phyloP scores from a whole-genome alignment of 805 yeast species.

The Saccharomycopsis lassenensis region DNA sequence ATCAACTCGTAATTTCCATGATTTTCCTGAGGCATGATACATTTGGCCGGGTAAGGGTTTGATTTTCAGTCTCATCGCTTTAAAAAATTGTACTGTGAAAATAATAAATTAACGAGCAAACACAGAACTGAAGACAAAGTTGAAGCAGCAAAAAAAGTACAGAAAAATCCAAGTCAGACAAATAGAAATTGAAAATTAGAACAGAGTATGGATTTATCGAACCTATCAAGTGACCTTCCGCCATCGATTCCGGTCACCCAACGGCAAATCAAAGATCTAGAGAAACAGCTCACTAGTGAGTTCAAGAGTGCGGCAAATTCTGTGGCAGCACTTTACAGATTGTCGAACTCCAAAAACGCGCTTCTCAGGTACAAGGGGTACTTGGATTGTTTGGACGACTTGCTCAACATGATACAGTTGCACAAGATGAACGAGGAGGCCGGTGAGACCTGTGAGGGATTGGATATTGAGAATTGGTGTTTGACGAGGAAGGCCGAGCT shows the following conservation, averaged over 20 bases:
- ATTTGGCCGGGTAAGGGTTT: background rate
- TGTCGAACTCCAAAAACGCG: conserved; percentile 42
- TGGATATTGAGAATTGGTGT: conserved; percentile 44
- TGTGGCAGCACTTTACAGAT: conserved; percentile 54
- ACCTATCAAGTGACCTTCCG: conserved; percentile 45
- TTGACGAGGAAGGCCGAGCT: conserved; percentile 37
- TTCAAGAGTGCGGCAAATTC: conserved; percentile 64
- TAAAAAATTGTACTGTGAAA: background rate
- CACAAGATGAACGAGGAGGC: conserved; percentile 6
- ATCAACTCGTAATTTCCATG: background rate
- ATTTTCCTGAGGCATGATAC: background rate
- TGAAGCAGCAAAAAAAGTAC: background rate
- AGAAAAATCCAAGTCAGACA: too few relatives aligned
- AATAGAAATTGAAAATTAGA: too few relatives aligned
- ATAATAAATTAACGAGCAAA: background rate
- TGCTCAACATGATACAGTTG: conserved; percentile 30
- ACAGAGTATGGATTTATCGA: conserved; percentile 49
- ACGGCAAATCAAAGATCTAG: conserved; percentile 36
- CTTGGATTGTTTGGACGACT: conserved; percentile 48
- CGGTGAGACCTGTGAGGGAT: conserved; percentile 21
- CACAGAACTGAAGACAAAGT: background rate
- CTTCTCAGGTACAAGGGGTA: conserved; percentile 46
- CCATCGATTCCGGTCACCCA: conserved; percentile 38
- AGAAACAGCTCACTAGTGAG: conserved; percentile 45
- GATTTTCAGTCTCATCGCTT: background rate